These are phyloP conservation scores for Leptodermis oblonga DNA, from an alignment of 257 asterid species.

Conservation along the genomic window DNA sequence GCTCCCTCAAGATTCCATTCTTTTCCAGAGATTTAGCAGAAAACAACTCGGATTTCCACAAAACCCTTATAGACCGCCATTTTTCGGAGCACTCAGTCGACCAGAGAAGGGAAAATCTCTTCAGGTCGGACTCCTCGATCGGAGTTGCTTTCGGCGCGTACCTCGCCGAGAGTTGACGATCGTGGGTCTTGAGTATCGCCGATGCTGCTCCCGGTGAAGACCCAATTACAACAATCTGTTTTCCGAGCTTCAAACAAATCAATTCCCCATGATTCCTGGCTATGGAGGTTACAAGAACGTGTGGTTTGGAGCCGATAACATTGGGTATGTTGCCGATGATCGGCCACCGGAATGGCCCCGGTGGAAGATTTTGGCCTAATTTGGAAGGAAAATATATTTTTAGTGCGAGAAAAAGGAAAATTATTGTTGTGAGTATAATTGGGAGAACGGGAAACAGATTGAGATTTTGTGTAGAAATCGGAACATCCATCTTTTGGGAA, in stretches of 20 bases:
- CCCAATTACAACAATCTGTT: slow-evolving; percentile 30
- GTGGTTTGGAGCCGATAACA: slow-evolving; percentile 33
- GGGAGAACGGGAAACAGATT: slow-evolving; percentile 3
- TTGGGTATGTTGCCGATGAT: slow-evolving; percentile 36
- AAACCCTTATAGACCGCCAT: slow-evolving; percentile 31
- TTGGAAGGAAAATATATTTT: background rate
- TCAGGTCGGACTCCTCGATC: slow-evolving; percentile 33
- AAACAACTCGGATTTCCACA: slow-evolving; percentile 37
- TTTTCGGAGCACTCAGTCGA: slow-evolving; percentile 27
- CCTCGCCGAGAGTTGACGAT: slow-evolving; percentile 36
- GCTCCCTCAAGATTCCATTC: slow-evolving; percentile 24
- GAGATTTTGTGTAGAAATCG: background rate
- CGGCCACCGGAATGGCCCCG: slow-evolving; percentile 46
- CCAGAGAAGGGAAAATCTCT: slow-evolving; percentile 35
- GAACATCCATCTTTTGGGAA: slow-evolving; percentile 1
- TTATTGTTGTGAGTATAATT: slow-evolving; percentile 8
- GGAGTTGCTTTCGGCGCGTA: slow-evolving; percentile 47
- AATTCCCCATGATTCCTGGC: slow-evolving; percentile 34
- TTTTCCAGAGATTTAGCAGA: slow-evolving; percentile 25
- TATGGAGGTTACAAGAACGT: slow-evolving; percentile 28
- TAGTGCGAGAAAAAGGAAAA: slow-evolving; percentile 1
- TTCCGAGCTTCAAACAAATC: slow-evolving; percentile 31
- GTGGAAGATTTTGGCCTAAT: slow-evolving; percentile 31
- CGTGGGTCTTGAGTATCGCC: slow-evolving; percentile 35
- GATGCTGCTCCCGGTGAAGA: slow-evolving; percentile 33